phyloP scores from a whole-genome alignment of 257 asterid genomes.

The Solanum ossicruentum region DNA sequence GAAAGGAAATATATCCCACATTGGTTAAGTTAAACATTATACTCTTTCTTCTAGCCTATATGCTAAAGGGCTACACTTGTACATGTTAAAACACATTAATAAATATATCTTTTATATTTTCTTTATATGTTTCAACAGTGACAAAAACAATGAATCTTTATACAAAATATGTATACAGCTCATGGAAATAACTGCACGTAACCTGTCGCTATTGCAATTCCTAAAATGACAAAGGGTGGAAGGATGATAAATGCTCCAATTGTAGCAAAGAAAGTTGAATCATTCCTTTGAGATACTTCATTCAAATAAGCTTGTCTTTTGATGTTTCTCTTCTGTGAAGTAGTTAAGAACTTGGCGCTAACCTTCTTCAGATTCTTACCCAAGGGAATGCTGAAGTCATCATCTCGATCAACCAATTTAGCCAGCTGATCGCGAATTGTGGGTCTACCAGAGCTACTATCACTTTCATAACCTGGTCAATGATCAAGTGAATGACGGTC shows the following conservation, averaged over 20 bases:
- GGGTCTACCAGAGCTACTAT: conserved; percentile 21
- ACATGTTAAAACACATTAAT: too few species aligned
- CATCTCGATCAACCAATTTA: conserved; percentile 55
- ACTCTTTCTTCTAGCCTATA: too few species aligned
- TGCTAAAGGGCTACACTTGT: too few species aligned
- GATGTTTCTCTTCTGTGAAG: conserved; percentile 89
- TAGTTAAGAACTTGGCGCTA: conserved; percentile 60
- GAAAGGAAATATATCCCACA: too few species aligned
- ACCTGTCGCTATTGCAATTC: conserved; percentile 83
- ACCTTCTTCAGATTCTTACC: conserved; percentile 81
- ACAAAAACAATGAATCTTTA: neutral
- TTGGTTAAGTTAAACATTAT: too few species aligned
- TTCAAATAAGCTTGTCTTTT: conserved; percentile 61
- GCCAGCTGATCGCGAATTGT: conserved; percentile 72
- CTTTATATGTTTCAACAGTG: too few species aligned
- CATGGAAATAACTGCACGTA: conserved; percentile 85
- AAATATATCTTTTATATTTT: too few species aligned
- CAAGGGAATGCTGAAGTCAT: conserved; percentile 55
- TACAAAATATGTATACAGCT: neutral
- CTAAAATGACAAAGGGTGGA: conserved; percentile 78
- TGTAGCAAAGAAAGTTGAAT: conserved; percentile 68
- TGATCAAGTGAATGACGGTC: neutral
- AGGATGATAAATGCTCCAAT: conserved; percentile 75
- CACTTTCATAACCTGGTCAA: conserved; percentile 53
- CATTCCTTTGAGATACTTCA: conserved; percentile 85